These are phyloP conservation scores for Oldenlandia corymbosa DNA, from an alignment of 257 asterid species.

Conservation along the genomic window DNA sequence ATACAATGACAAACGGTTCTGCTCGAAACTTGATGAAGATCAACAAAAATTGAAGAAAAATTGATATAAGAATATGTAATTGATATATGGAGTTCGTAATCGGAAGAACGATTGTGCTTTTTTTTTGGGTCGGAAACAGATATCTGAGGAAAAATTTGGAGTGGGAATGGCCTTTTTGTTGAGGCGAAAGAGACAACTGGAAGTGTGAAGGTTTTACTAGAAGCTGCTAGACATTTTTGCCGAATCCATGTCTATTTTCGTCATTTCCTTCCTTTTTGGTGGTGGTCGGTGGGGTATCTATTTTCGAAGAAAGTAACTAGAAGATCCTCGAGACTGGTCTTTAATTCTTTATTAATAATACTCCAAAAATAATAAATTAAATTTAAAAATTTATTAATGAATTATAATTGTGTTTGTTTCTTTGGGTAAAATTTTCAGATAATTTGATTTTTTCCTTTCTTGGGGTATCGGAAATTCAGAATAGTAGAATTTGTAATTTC, in stretches of 20 bases:
- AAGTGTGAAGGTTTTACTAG: conserved; percentile 16
- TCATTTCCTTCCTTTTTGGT: not conserved
- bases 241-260: not conserved
- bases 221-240: conserved; percentile 15
- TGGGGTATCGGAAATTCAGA: no score
- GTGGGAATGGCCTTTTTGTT: conserved; percentile 3
- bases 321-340: conserved; percentile 4
- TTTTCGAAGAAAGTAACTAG: not conserved
- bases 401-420: no score
- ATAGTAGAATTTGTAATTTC: no score
- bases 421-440: no score
- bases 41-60: not conserved
- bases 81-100: no score
- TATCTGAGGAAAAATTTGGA: not conserved
- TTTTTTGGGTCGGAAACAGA: not conserved
- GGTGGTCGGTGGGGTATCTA: no score
- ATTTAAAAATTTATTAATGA: no score
- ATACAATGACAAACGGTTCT: not conserved
- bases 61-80: no score
- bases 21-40: not conserved
- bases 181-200: conserved; percentile 10
- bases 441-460: no score
- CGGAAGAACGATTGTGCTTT: not conserved
- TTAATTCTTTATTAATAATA: no score
- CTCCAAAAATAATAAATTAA: no score